phyloP scores from a whole-genome alignment of 768 basidiomycete species.

The Coprinopsis cinerea region DNA sequence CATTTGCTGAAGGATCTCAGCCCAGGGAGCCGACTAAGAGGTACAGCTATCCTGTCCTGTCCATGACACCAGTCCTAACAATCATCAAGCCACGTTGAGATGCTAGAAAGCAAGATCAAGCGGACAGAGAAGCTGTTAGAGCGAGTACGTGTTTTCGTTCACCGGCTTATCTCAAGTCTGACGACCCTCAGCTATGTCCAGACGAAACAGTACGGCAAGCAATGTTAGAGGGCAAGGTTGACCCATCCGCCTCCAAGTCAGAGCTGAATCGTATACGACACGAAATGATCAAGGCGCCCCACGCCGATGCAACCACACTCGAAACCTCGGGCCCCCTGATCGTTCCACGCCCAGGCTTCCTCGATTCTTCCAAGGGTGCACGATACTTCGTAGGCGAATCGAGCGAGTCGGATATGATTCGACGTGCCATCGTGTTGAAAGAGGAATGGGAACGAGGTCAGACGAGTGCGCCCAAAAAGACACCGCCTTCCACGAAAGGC shows the following conservation, averaged over 20 bases:
- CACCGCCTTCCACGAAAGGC: no score
- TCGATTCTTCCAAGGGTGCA: no score
- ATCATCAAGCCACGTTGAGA: constrained; percentile 34
- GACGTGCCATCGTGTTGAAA: not conserved
- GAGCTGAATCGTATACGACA: no score
- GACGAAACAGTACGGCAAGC: not conserved
- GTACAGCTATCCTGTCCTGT: not conserved
- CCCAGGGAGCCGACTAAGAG: not conserved
- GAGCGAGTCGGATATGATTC: not conserved
- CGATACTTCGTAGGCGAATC: not conserved
- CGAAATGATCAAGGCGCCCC: no score
- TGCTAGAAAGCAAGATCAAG: constrained; percentile 50
- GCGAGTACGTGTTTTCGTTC: constrained; percentile 21
- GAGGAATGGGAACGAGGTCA: not conserved
- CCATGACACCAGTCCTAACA: not conserved
- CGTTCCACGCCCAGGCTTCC: no score
- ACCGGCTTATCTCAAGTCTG: not conserved
- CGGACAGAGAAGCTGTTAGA: constrained; percentile 54
- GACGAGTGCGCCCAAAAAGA: no score
- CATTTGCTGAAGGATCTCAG: constrained; percentile 4
- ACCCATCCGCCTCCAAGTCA: not conserved
- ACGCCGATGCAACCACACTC: no score
- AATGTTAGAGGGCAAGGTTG: not conserved
- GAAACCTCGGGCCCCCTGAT: no score
- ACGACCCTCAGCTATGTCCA: not conserved